Evolutionary conservation across 176 grass and related monocot genomes (phyloP).

Genomic region (Pontederia paniculata): DNA sequence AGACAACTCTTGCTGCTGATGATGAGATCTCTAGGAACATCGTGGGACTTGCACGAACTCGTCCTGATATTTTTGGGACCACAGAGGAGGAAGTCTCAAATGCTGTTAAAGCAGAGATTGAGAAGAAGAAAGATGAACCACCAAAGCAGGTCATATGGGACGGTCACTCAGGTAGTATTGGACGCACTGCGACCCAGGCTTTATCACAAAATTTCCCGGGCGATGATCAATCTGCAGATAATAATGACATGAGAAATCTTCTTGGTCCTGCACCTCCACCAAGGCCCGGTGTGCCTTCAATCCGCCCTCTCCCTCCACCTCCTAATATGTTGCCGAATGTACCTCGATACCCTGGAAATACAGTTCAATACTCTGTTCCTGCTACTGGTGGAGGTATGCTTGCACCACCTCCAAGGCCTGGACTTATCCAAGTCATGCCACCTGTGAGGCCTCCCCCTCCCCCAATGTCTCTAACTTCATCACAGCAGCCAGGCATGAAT

Average conservation of each 20-base stretch:
- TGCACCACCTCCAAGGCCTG: slow-evolving; percentile 30
- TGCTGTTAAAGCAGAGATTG: slow-evolving; percentile 91
- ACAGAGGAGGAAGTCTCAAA: slow-evolving; percentile 95
- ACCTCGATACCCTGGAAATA: slow-evolving; percentile 47
- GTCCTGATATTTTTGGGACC: slow-evolving; percentile 96
- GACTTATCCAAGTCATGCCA: slow-evolving; percentile 37
- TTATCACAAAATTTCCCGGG: slow-evolving; percentile 37
- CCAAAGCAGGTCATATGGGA: slow-evolving; percentile 98
- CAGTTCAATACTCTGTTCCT: slow-evolving; percentile 28
- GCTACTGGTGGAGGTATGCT: slow-evolving; percentile 5
- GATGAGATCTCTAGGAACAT: slow-evolving; percentile 97
- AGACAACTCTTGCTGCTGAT: slow-evolving; percentile 78
- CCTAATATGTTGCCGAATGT: slow-evolving; percentile 65
- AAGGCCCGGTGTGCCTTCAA: slow-evolving; percentile 38
- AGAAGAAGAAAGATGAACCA: slow-evolving; percentile 95
- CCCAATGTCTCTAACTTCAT: slow-evolving; percentile 30
- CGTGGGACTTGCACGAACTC: slow-evolving; percentile 82
- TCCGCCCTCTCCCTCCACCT: slow-evolving; percentile 59
- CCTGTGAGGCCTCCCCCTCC: slow-evolving; percentile 43
- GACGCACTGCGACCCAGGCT: slow-evolving; percentile 76
- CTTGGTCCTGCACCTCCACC: slow-evolving; percentile 59
- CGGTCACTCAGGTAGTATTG: slow-evolving; percentile 91
- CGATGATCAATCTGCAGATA: slow-evolving; percentile 56
- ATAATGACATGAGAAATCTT: slow-evolving; percentile 21
- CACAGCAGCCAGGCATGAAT: slow-evolving; percentile 39